Base-by-base conservation (phyloP, 2,329 filamentous ascomycete genomes). In the Ascosphaera apis region DNA sequence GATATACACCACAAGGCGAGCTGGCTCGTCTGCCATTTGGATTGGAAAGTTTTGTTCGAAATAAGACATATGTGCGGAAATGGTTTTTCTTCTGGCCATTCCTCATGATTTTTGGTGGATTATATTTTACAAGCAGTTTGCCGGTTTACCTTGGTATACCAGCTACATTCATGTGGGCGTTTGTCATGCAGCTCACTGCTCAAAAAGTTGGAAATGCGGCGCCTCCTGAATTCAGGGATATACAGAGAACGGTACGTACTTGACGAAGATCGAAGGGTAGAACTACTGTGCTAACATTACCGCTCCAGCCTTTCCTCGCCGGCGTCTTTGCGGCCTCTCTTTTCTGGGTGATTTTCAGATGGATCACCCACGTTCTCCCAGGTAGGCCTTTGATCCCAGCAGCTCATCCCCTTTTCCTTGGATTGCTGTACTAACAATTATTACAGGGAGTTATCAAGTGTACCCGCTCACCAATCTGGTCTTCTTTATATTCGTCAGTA, bases 41-140 rank as follows among this genome's bases (percentile, higher is more conserved):
- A 0, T 66, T 86, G 31, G 72, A 70, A 5, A 73, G 70, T 45
- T 66, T 86, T 38, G 53, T 84, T 42, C 76, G 84, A 53, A 81
- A 76, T 53, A 68, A 76, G 46, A 68, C 62, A 16, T 82, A 91
- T 48, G 71, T 91, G 51, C 78, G 68, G 40, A 77, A 78, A 46
- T 88, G 92, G 55, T 72, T 91, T 53, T 95, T 93, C 55, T 57
- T 92, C 18, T 86, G 77, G 69, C 88, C 88, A 0, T 84, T 86
- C 48, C 45, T 79, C 8, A 66, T 91, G 34, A 61, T 93, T 2
- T 76, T 78, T 54, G 54, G 67, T 21, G 70, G 74, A 39, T 50
- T 92, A 28, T 72, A 71, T 52, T 66, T 88, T 39, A 54, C 91
- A 25, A 76, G 80, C 39, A 65, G 74, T 45, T 65, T 83, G 52